phyloP scores from a whole-genome alignment of 2,329 filamentous ascomycete species.

The Lasiodiplodia citricola region DNA sequence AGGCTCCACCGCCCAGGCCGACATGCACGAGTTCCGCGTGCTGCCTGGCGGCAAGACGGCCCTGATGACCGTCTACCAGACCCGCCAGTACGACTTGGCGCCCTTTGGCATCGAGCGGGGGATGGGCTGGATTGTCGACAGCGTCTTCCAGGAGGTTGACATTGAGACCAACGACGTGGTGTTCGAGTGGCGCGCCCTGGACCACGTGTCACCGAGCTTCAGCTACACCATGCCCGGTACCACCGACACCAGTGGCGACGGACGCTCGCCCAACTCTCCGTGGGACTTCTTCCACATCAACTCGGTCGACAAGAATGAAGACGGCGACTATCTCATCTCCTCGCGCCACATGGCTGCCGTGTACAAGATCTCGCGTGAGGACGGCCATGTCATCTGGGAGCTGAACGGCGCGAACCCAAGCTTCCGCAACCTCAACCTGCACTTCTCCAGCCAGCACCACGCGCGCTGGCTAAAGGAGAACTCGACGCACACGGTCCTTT shows the following conservation, averaged over 20 bases:
- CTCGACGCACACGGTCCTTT: conserved; percentile 28
- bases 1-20: conserved; percentile 49
- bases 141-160: conserved; percentile 61
- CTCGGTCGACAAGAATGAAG: conserved; percentile 47
- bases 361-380: conserved; percentile 30
- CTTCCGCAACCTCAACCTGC: conserved; percentile 39
- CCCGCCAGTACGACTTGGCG: conserved; percentile 53
- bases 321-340: conserved; percentile 32
- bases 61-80: conserved; percentile 46
- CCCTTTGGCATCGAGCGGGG: conserved; percentile 47
- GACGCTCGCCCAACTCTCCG: conserved; percentile 49
- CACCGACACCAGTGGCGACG: conserved; percentile 53
- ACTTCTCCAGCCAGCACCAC: conserved; percentile 31
- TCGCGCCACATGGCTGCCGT: conserved; percentile 30
- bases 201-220: conserved; percentile 60
- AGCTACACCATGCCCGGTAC: conserved; percentile 52
- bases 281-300: conserved; percentile 64
- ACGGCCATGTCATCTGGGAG: conserved; percentile 33
- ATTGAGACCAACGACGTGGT: conserved; percentile 60
- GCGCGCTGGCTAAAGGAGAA: conserved; percentile 29
- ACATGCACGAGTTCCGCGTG: conserved; percentile 60
- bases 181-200: conserved; percentile 65
- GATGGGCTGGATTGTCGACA: conserved; percentile 59
- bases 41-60: conserved; percentile 51
- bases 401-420: conserved; percentile 47